Base-by-base conservation (phyloP, 2,329 filamentous ascomycete genomes). In the Zarea fungicola region DNA sequence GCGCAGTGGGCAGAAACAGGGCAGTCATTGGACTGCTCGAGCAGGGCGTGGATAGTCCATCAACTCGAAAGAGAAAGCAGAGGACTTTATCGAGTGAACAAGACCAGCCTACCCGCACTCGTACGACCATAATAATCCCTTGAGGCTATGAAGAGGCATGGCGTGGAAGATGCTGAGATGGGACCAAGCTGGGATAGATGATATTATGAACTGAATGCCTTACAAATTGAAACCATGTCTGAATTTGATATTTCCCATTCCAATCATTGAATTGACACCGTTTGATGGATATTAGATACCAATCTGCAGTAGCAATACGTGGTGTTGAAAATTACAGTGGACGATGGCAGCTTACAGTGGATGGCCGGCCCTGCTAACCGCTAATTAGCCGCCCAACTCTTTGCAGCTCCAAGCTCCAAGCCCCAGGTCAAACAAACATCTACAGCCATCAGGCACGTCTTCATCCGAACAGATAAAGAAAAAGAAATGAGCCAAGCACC, bases 401-500 rank as follows among this genome's bases (percentile, higher is more conserved):
- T 41, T 41, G n/a, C 7, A 41, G 9, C 26, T 32, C 31, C 9
- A 31, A 31, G 25, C 40, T 11, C 9, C 32, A 36, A n/a, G 18
- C n/a, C n/a, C n/a, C n/a, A n/a, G n/a, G n/a, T 21, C 40, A 42
- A n/a, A n/a, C n/a, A n/a, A n/a, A n/a, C 9, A 4, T 25, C 44
- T 22, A 21, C 10, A 5, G n/a, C 5, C 31, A 34, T 34, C 31
- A 1, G 1, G 18, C 14, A n/a, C 5, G n/a, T 14, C 14, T 9
- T 34, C n/a, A 16, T 34, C 31, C n/a, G n/a, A 16, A 18, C 31
- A 28, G 22, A 11, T 37, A 6, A 35, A 19, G 25, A 35, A 18
- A 36, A 18, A n/a, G 43, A 19, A 32, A 65, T 65, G 62, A 63
- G 62, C 51, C 60, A 59, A 41, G 56, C 60, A 21, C 56, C 56